Evolutionary conservation across 345 rosid genomes (phyloP), one percentile per base, ranked within the genome.

Genomic region (Corchorus capsularis): DNA sequence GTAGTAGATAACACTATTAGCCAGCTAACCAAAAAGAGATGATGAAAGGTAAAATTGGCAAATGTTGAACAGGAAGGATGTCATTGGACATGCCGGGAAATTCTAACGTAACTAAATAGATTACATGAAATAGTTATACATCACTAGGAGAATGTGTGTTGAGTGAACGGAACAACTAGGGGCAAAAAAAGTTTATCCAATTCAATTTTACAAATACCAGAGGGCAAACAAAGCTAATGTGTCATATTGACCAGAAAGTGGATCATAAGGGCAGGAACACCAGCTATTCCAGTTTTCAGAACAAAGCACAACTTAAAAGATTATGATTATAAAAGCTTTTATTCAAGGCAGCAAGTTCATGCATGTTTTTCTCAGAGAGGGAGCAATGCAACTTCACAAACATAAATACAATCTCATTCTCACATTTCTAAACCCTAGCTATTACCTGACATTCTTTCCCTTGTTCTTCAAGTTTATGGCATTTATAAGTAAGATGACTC

Each of bases 401-500:
- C 54, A 70, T 34, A 45, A 45, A n/a, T n/a, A n/a, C n/a, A n/a
- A n/a, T n/a, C n/a, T n/a, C n/a, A n/a, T n/a, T 46, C 65, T 50
- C 20, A 22, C 5, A 43, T 46, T 50, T 19, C 5, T 61, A 52
- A 52, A 52, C 39, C 34, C 53, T 61, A 49, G 35, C 27, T 69
- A 77, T 22, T 75, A 95, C 98, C 99, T 83, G 78, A 78, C 80
- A n/a, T n/a, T 83, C 83, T 50, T 82, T 98, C 9, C 80, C 80
- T 77, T 79, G 82, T n/a, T n/a, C n/a, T n/a, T 86, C 87, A 64
- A 81, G 85, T 73, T 67, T 83, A 19, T 85, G 77, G 76, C 81
- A 66, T 80, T 85, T 92, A 78, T 92, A 91, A 69, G 99, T 93
- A 12, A 96, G 92, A 87, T 90, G 86, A 82, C 92, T 98, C 79